These are phyloP conservation scores for Tulasnella sp. DNA, from an alignment of 768 basidiomycete species.

Conservation along the genomic window DNA sequence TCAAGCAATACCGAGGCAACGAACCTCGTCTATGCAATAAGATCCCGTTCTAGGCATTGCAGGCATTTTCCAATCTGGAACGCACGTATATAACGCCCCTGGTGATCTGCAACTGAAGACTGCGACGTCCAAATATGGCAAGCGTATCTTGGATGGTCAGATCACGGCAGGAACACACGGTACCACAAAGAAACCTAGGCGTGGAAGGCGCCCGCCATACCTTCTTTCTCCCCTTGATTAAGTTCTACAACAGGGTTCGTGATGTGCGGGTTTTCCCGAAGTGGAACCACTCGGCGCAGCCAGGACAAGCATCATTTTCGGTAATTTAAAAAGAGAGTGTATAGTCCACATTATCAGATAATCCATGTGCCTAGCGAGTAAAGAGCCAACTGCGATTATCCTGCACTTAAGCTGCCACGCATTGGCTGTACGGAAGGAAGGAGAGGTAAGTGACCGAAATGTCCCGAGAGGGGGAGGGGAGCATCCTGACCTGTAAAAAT, in stretches of 20 bases:
- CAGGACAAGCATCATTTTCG: not conserved
- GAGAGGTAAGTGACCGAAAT: too few species aligned
- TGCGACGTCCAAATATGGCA: too few species aligned
- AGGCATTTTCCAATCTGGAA: not conserved
- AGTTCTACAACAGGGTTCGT: not conserved
- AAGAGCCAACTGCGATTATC: not conserved
- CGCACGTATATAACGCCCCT: not conserved
- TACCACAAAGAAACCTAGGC: not conserved
- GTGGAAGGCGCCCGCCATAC: not conserved
- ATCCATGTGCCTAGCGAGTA: not conserved
- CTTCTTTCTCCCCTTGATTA: too few species aligned
- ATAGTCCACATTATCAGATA: not conserved
- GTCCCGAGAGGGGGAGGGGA: too few species aligned
- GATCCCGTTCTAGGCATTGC: not conserved
- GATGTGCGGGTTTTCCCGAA: not conserved
- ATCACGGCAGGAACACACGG: not conserved
- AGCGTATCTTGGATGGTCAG: not conserved
- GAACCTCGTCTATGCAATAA: not conserved
- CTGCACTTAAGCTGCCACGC: not conserved
- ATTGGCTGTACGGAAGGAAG: not conserved
- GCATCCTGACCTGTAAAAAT: not conserved
- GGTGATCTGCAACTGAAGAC: too few species aligned
- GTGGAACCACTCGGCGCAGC: not conserved
- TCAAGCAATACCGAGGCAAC: too few species aligned
- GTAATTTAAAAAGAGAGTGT: not conserved